A percentile compares a stretch with the other conserved stretches of the same genome.
Evolutionary conservation across 1,284 basidiomycete species (phyloP).

Genomic region (Rhodotorula mucilaginosa): DNA sequence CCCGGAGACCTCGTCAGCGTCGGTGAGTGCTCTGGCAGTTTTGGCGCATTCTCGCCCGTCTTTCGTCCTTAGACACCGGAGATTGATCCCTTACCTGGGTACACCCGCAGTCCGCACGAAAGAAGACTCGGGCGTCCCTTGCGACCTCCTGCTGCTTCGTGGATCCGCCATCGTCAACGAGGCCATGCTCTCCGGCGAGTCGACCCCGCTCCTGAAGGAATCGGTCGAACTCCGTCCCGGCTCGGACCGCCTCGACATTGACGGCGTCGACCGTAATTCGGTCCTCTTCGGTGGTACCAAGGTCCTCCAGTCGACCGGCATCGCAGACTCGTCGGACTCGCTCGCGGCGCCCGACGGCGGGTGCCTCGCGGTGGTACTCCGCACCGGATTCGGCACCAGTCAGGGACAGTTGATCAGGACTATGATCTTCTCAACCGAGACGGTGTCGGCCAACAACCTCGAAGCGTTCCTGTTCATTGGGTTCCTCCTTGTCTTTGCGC

Average conservation of each 20-base stretch:
- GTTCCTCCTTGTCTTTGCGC: constrained; percentile 91
- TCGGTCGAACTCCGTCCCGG: constrained; percentile 79
- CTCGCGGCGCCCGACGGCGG: constrained; percentile 67
- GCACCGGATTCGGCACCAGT: constrained; percentile 94
- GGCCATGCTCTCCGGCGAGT: constrained; percentile 95
- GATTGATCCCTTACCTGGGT: too few relatives aligned
- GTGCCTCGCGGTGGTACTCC: constrained; percentile 82
- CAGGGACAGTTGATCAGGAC: constrained; percentile 93
- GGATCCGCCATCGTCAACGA: constrained; percentile 94
- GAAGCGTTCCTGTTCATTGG: constrained; percentile 95
- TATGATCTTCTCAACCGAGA: constrained; percentile 95
- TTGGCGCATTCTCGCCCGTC: neutral
- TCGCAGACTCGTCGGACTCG: constrained; percentile 42
- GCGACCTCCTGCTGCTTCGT: constrained; percentile 80
- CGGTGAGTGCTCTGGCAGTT: constrained; percentile 39
- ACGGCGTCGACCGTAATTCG: constrained; percentile 78
- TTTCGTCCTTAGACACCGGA: neutral
- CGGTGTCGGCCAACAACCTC: constrained; percentile 87
- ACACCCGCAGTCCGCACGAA: constrained; percentile 62
- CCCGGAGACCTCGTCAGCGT: constrained; percentile 88
- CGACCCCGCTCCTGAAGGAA: constrained; percentile 89
- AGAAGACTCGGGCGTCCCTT: constrained; percentile 80
- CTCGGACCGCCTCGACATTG: constrained; percentile 73
- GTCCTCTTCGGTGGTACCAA: constrained; percentile 92
- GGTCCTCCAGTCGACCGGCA: constrained; percentile 68